These are phyloP conservation scores for Gracilaria caudata DNA, from an alignment of 23 red algal genomes.

Conservation along the genomic window DNA sequence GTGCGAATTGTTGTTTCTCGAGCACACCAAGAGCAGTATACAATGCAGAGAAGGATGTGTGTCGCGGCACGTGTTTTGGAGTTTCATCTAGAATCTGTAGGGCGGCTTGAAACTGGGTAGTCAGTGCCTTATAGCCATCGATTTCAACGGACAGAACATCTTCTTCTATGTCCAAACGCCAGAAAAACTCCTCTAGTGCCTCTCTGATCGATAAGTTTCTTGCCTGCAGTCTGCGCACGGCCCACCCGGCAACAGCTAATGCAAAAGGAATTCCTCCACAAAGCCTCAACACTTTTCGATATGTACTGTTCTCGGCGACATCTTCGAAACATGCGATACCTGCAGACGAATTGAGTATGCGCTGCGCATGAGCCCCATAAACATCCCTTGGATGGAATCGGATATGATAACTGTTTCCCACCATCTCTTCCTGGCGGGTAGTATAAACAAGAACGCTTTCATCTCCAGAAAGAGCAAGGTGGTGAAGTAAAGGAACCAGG, in stretches of 20 bases:
- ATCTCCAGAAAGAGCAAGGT: no score
- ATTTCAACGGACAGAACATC: not conserved
- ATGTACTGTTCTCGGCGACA: not conserved
- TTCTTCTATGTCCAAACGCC: constrained; percentile 3
- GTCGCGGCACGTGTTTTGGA: not conserved
- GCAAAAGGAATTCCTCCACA: constrained; percentile 8
- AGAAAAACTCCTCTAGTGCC: not conserved
- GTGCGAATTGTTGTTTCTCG: constrained; percentile 5
- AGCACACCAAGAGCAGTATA: not conserved
- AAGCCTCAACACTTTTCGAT: not conserved
- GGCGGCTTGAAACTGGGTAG: not conserved
- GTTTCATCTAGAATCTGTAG: constrained; percentile 3
- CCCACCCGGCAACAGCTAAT: not conserved
- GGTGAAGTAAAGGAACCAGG: no score
- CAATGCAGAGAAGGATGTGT: not conserved
- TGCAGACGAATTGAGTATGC: no score
- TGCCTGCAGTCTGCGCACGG: not conserved
- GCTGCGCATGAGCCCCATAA: no score
- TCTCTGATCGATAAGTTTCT: not conserved
- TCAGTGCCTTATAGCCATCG: not conserved
- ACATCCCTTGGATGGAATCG: no score
- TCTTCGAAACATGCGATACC: no score
- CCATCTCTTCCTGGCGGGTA: no score
- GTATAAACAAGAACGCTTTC: no score
- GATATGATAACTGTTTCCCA: no score